Conservation (phyloP, 306 rosid genomes). For the apple (Malus domestica) region DNA sequence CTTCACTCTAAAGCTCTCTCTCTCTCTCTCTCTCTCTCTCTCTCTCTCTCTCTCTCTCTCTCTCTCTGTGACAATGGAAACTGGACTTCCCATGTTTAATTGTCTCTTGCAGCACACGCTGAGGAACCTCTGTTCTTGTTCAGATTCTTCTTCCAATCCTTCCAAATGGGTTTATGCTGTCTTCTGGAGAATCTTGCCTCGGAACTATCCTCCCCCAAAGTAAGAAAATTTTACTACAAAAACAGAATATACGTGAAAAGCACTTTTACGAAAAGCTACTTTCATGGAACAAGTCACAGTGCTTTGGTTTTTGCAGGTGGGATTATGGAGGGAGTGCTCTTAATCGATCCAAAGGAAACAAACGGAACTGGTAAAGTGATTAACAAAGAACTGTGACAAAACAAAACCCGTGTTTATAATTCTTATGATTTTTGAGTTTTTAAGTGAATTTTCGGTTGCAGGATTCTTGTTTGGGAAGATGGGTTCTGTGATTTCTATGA, state of each 20-base stretch:
- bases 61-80: slow-evolving; percentile 49
- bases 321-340: slow-evolving; percentile 72
- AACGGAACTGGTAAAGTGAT: slow-evolving; percentile 63
- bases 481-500: slow-evolving; percentile 81
- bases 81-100: slow-evolving; percentile 62
- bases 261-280: neutral
- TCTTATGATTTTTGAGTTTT: neutral
- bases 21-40: too few relatives aligned
- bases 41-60: neutral
- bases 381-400: slow-evolving; percentile 9
- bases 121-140: slow-evolving; percentile 50
- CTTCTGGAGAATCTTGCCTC: slow-evolving; percentile 78
- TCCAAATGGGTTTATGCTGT: slow-evolving; percentile 89
- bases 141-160: slow-evolving; percentile 37
- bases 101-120: slow-evolving; percentile 75
- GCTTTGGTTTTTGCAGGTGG: slow-evolving; percentile 54
- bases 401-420: neutral
- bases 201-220: slow-evolving; percentile 92
- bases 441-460: slow-evolving; percentile 7
- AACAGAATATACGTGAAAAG: neutral
- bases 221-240: slow-evolving; percentile 11
- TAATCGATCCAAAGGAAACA: slow-evolving; percentile 83
- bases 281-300: neutral
- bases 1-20: neutral
- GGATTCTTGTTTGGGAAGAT: slow-evolving; percentile 99